These are phyloP conservation scores for Peniophora sp. DNA, from an alignment of 1,284 basidiomycete genomes.

Conservation along the genomic window DNA sequence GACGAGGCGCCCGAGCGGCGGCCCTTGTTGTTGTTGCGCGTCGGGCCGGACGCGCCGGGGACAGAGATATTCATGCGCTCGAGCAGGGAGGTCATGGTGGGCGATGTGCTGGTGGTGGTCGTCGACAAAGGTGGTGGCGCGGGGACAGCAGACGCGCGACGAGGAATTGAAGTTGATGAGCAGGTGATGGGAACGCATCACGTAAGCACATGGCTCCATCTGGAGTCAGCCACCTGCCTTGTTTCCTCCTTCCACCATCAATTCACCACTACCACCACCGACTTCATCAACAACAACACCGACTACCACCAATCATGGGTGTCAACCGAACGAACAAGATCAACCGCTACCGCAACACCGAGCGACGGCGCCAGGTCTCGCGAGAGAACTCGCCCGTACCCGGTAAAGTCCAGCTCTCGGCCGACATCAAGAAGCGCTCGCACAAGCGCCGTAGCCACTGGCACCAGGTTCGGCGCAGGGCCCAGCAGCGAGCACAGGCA, in stretches of 20 bases:
- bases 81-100: constrained; percentile 53
- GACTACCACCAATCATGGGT: no score
- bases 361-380: background rate
- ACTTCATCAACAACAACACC: no score
- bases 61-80: constrained; percentile 53
- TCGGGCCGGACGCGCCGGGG: constrained; percentile 36
- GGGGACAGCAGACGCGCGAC: background rate
- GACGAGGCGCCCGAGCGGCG: constrained; percentile 33
- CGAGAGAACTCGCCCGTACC: background rate
- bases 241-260: background rate
- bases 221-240: background rate
- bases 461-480: background rate
- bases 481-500: background rate
- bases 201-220: background rate
- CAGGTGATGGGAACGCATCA: background rate
- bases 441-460: background rate
- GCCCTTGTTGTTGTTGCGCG: constrained; percentile 41
- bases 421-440: background rate
- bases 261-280: background rate
- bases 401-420: background rate
- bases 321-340: no score
- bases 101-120: background rate
- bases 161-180: background rate
- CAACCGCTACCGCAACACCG: no score
- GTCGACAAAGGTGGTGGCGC: background rate